These are phyloP conservation scores for Tilletia caries DNA, from an alignment of 1,284 basidiomycete genomes.

Conservation along the genomic window DNA sequence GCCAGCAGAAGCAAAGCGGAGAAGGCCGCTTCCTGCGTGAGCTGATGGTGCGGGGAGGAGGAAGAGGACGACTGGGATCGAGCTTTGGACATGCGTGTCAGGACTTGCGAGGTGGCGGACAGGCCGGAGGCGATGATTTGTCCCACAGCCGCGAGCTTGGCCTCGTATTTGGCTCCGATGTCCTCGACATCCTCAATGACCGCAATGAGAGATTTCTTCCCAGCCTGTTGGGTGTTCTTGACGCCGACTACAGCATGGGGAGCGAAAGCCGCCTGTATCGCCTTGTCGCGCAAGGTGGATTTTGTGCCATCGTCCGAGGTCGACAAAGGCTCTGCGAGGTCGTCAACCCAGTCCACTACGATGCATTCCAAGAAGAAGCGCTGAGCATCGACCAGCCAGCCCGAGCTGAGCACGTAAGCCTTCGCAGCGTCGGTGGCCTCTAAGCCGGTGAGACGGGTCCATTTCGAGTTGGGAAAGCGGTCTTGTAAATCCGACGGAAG, in stretches of 20 bases:
- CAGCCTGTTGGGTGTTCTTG: neutral
- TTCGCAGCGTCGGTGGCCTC: neutral
- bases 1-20: too few species aligned
- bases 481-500: neutral
- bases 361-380: neutral
- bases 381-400: conserved; percentile 3
- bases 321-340: neutral
- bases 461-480: neutral
- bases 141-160: neutral
- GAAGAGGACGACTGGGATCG: too few species aligned
- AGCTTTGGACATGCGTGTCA: neutral
- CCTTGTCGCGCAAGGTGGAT: neutral
- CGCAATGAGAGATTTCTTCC: neutral
- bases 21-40: neutral
- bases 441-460: neutral
- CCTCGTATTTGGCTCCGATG: neutral
- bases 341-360: conserved; percentile 5
- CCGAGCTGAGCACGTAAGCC: neutral
- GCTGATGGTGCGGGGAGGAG: neutral
- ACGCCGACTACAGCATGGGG: too few species aligned
- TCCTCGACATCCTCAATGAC: neutral
- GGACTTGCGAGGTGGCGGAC: neutral
- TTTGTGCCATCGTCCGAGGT: neutral
- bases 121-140: neutral
- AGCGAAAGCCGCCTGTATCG: neutral